Evolutionary conservation across 2,329 filamentous ascomycete genomes (phyloP).

Genomic region (Calonectria naviculata): DNA sequence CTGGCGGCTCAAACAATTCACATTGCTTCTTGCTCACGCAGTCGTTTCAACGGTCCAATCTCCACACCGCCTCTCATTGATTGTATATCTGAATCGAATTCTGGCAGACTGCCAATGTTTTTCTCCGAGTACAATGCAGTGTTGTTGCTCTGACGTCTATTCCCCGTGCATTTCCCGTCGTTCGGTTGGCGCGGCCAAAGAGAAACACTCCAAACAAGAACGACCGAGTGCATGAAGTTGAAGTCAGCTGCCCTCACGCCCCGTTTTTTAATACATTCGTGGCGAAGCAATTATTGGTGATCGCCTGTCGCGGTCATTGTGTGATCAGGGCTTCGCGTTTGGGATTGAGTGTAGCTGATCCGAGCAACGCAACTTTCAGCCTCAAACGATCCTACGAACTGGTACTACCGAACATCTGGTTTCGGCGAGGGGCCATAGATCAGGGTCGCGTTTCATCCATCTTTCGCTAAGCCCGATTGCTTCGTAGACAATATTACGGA

Average conservation of each 20-base stretch:
- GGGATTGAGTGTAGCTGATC: slow-evolving; percentile 3
- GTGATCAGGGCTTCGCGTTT: slow-evolving; percentile 20
- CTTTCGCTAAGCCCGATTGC: slow-evolving; percentile 13
- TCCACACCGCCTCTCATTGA: neutral
- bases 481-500: slow-evolving; percentile 7
- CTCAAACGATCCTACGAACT: neutral
- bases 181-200: slow-evolving; percentile 7
- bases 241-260: neutral
- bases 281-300: slow-evolving; percentile 1
- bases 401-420: neutral
- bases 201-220: slow-evolving; percentile 1
- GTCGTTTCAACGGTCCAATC: neutral
- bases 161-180: neutral
- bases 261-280: neutral
- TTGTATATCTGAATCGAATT: neutral
- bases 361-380: neutral
- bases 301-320: slow-evolving; percentile 9
- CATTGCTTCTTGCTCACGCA: neutral
- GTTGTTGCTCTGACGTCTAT: neutral
- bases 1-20: neutral
- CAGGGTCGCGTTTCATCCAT: slow-evolving; percentile 16
- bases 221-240: slow-evolving; percentile 9
- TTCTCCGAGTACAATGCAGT: neutral
- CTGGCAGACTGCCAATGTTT: neutral
- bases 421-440: slow-evolving; percentile 3